Percentiles rank a stretch among this genome's conserved stretches.
Evolutionary conservation across 2,329 filamentous ascomycete genomes (phyloP).

Genomic region (Podosphaera fusca): DNA sequence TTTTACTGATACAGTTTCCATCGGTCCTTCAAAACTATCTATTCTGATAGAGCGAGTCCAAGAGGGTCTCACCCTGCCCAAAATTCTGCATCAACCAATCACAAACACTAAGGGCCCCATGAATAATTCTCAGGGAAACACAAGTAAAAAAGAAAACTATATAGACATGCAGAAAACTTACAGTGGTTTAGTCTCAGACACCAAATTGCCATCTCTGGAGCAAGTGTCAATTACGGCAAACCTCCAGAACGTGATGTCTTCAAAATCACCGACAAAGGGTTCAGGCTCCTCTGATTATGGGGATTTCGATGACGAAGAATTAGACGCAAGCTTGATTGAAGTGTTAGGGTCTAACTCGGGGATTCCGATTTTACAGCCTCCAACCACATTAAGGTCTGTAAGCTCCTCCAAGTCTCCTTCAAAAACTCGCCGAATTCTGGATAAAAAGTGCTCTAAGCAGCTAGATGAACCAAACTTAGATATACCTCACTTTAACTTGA

Average conservation of each 20-base stretch:
- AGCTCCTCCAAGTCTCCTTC: slow-evolving; percentile 5
- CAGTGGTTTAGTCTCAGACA: neutral
- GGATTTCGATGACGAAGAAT: slow-evolving; percentile 30
- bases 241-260: neutral
- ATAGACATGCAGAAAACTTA: neutral
- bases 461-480: neutral
- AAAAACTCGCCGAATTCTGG: neutral
- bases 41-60: slow-evolving; percentile 45
- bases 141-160: neutral
- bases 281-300: slow-evolving; percentile 14
- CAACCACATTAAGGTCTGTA: neutral
- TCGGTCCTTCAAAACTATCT: slow-evolving; percentile 30
- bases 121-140: neutral
- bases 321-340: slow-evolving; percentile 22
- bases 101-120: neutral
- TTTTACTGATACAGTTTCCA: slow-evolving; percentile 18
- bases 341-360: slow-evolving; percentile 25
- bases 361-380: neutral
- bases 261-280: neutral
- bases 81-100: slow-evolving; percentile 4
- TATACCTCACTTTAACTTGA: neutral
- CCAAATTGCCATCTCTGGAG: neutral
- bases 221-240: neutral
- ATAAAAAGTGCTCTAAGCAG: neutral
- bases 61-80: slow-evolving; percentile 20